phyloP scores from a whole-genome alignment of 768 basidiomycete species.

The Mycena kentingensis region DNA sequence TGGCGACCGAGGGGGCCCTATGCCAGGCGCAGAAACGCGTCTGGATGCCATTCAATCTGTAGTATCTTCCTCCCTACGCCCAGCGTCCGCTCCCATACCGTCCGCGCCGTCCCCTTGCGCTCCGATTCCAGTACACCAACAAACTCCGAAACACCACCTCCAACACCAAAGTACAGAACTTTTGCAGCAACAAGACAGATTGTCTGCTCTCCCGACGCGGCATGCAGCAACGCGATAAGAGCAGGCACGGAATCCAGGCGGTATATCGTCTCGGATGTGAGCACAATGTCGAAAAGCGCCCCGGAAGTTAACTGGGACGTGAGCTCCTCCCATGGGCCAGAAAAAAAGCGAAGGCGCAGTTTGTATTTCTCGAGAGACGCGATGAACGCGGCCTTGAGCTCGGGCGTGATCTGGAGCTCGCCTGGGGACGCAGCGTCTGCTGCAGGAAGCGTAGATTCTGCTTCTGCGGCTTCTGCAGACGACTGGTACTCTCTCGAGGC shows the following conservation, averaged over 20 bases:
- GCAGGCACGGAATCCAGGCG: conserved; percentile 60
- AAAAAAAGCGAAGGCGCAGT: conserved; percentile 72
- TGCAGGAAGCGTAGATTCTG: conserved; percentile 25
- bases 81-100: conserved; percentile 61
- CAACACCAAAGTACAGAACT: conserved; percentile 93
- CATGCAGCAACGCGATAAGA: conserved; percentile 55
- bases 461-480: conserved; percentile 29
- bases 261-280: conserved; percentile 96
- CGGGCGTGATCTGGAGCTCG: conserved; percentile 66
- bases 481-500: conserved; percentile 54
- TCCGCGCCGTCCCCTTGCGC: conserved; percentile 46
- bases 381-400: conserved; percentile 66
- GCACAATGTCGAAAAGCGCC: conserved; percentile 63
- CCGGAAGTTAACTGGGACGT: conserved; percentile 41
- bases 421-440: conserved; percentile 43
- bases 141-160: conserved; percentile 83
- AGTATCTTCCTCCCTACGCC: conserved; percentile 81
- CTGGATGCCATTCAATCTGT: conserved; percentile 62
- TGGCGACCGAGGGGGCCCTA: too few relatives aligned
- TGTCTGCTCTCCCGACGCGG: conserved; percentile 32
- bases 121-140: conserved; percentile 50
- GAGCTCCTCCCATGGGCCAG: conserved; percentile 71
- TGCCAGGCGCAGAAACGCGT: too few relatives aligned
- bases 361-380: conserved; percentile 53
- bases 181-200: conserved; percentile 85